Evolutionary conservation across 208 protist genomes (phyloP), one percentile per base, ranked within the genome.

Genomic region (Crithidia mellificae): DNA sequence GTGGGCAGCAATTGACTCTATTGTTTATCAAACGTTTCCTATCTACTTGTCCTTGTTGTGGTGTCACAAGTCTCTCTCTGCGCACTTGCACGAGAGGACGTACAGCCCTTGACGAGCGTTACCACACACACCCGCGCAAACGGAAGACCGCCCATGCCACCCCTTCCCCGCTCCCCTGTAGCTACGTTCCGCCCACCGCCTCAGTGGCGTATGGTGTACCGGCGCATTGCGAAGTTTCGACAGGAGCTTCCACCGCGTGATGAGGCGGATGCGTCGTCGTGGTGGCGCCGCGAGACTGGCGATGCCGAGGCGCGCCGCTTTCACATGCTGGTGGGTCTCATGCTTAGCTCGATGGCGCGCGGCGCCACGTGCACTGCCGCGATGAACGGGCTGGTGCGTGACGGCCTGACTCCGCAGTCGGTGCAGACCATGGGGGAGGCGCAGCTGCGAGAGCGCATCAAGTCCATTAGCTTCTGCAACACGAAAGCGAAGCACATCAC

Each of bases 401-500:
- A 50, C n/a, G 63, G 53, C 2, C 62, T 84, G 32, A 87, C 81
- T 8, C 77, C 84, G 11, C 63, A 84, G 38, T 58, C 41, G 1
- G 67, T 97, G 44, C 44, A 61, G 12, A 62, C 52, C 2, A 93
- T 92, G 81, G 29, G 70, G 6, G 69, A 80, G 24, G 41, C 66
- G n/a, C 66, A 87, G 27, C 68, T 98, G 32, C 72, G 92, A 54
- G 62, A 30, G 6, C 77, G 85, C 58, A 97, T 98, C 63, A 68
- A 59, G 22, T 89, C 88, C 46, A 92, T 97, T 2, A 78, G 92
- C 11, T 98, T 98, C 75, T 84, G 97, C 72, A 97, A 94, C 70
- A 93, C 52, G n/a, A 98, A 98, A 54, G 72, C 92, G 24, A 90
- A 85, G 72, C 80, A 96, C 74, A 86, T 98, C 61, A 94, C 96